Evolutionary conservation across 345 rosid species (phyloP).

Genomic region (Trapa incisa): DNA sequence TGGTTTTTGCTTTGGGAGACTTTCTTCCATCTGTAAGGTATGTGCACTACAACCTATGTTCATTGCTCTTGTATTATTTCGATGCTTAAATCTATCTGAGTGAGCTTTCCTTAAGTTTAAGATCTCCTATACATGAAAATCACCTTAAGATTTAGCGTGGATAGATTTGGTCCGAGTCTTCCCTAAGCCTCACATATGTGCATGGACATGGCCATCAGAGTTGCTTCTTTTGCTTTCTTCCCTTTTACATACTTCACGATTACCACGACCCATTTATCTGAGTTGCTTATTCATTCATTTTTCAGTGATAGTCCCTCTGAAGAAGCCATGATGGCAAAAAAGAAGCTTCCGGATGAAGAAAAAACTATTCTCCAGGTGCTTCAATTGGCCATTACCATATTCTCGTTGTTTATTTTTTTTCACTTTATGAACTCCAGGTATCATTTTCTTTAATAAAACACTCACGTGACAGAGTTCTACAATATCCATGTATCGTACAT

Average conservation of each 20-base stretch:
- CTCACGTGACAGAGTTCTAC: background rate
- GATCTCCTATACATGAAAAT: background rate
- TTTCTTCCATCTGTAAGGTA: slow-evolving; percentile 87
- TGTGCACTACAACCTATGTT: slow-evolving; percentile 6
- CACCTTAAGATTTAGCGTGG: background rate
- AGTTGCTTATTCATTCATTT: slow-evolving; percentile 6
- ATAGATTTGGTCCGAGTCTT: background rate
- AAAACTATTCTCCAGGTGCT: slow-evolving; percentile 59
- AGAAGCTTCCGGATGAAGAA: slow-evolving; percentile 61
- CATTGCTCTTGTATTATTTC: background rate
- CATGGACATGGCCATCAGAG: background rate
- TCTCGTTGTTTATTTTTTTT: background rate
- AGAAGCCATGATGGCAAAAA: slow-evolving; percentile 34
- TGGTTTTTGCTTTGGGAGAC: slow-evolving; percentile 91
- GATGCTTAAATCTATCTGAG: background rate
- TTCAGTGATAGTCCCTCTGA: slow-evolving; percentile 44
- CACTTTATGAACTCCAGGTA: no score
- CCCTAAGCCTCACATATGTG: background rate
- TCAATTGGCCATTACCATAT: background rate
- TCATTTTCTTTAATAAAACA: background rate
- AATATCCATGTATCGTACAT: background rate
- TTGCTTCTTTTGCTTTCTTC: background rate
- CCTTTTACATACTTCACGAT: background rate
- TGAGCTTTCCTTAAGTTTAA: background rate
- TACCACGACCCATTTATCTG: background rate